Base-by-base conservation (phyloP, 140 eudicot species). In the Oenanthe javanica region DNA sequence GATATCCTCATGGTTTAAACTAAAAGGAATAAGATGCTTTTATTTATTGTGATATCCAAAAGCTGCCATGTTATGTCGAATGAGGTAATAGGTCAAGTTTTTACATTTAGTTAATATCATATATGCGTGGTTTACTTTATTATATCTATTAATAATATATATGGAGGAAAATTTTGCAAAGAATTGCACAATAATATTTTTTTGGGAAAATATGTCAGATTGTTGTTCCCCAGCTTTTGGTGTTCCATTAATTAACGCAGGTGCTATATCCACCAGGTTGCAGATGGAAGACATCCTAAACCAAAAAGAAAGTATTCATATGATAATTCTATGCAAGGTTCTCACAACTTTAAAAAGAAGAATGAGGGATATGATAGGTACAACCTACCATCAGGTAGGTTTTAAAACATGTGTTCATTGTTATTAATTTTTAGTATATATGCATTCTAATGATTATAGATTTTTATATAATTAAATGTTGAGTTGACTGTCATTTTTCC, bases 321-420 rank as follows among this genome's bases (percentile, higher is more conserved):
- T 9, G 81, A 79, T 77, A 87, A 88, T 72, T 81, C 91, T 4
- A 42, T 69, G 72, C 89, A 81, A 46, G 84, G 76, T 82, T 83
- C 89, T 55, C 83, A 79, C 52, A 86, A 82, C 51, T 86, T 85
- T 69, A 86, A 77, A 86, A 85, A 79, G 66, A 77, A 36, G 57
- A 74, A 79, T 61, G 76, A 86, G 52, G 89, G 83, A 84, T 88
- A 77, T 48, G 91, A 88, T 86, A 79, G 88, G 54, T 76, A 82
- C 82, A 88, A 86, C 80, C 85, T 84, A 61, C 91, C 91, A 5
- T 81, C 87, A 51, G 91, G 87, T 89, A 77, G 63, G 74, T 50
- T 52, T 77, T 69, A 4, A 45, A 74, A 50, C 45, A 47, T 48
- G 0, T 12, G 57, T 51, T 47, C 10, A 15, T 49, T 49, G 61